These are phyloP conservation scores for Apiotrichum gracile DNA, from an alignment of 1,284 basidiomycete species.

Conservation along the genomic window DNA sequence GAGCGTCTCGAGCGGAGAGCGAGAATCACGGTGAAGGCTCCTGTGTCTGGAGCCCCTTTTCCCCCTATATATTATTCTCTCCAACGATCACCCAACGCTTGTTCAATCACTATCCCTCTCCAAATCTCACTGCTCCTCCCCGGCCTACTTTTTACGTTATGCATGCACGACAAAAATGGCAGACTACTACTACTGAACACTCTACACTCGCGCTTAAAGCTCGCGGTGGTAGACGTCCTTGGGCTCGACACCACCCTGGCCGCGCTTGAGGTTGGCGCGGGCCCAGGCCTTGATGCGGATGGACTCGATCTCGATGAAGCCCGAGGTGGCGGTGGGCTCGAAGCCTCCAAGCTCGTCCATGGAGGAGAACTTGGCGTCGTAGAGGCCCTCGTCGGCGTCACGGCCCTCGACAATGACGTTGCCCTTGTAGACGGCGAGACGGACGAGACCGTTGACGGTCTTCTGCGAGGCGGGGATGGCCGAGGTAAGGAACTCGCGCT, in stretches of 20 bases:
- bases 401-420: constrained; percentile 93
- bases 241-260: constrained; percentile 67
- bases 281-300: constrained; percentile 91
- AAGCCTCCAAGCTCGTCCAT: constrained; percentile 99
- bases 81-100: too few relatives aligned
- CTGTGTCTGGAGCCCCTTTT: too few relatives aligned
- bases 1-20: too few relatives aligned
- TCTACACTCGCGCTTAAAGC: constrained; percentile 1
- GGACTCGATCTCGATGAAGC: constrained; percentile 91
- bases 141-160: background rate
- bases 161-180: background rate
- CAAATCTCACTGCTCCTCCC: too few relatives aligned
- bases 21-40: too few relatives aligned
- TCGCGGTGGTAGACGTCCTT: constrained; percentile 68
- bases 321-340: constrained; percentile 83
- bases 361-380: constrained; percentile 94
- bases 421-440: constrained; percentile 90
- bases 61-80: too few relatives aligned
- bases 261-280: constrained; percentile 57
- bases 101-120: too few relatives aligned
- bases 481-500: constrained; percentile 88
- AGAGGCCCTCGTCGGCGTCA: constrained; percentile 79
- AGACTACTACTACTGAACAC: background rate
- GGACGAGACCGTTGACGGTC: constrained; percentile 90
- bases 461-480: constrained; percentile 87